These are phyloP conservation scores for Aspergillus melleus DNA, from an alignment of 2,329 filamentous ascomycete species.

Conservation along the genomic window DNA sequence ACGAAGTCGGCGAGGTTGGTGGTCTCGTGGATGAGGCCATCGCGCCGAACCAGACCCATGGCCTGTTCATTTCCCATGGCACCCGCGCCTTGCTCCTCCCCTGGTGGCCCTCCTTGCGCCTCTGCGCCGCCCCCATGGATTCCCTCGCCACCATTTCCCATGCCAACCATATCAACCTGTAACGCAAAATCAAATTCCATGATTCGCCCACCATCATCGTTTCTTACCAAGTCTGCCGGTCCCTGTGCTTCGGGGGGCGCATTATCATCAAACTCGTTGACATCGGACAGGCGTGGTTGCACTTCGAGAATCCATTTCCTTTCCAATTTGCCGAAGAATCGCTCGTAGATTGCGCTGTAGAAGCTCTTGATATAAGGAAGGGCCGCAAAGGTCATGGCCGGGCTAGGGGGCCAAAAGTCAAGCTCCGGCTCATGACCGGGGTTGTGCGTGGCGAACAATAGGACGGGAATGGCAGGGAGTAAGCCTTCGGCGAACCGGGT, in stretches of 20 bases:
- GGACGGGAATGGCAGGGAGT: conserved; percentile 62
- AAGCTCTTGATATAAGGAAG: conserved; percentile 65
- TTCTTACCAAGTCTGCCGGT: conserved; percentile 24
- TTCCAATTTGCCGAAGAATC: conserved; percentile 58
- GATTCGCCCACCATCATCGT: conserved; percentile 43
- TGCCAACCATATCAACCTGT: conserved; percentile 52
- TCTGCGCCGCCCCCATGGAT: conserved; percentile 22
- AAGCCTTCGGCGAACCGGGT: conserved; percentile 64
- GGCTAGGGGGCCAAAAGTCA: conserved; percentile 65
- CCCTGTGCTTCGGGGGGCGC: conserved; percentile 36
- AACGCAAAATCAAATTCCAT: conserved; percentile 54
- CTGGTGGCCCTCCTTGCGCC: conserved; percentile 23
- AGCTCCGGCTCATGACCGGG: conserved; percentile 51
- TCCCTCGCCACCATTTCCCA: conserved; percentile 46
- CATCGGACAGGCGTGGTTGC: conserved; percentile 55
- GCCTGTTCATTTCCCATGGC: conserved; percentile 24
- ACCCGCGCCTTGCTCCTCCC: conserved; percentile 24
- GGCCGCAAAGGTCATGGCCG: conserved; percentile 64
- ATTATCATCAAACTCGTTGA: conserved; percentile 33
- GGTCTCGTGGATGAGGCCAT: conserved; percentile 54
- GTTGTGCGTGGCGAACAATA: conserved; percentile 52
- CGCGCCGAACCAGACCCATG: conserved; percentile 39
- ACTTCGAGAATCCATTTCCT: conserved; percentile 63
- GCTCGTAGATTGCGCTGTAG: conserved; percentile 64
- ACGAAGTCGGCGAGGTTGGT: conserved; percentile 59